Conservation (phyloP, 176 grass and related monocot species). For the Bromus sterilis region DNA sequence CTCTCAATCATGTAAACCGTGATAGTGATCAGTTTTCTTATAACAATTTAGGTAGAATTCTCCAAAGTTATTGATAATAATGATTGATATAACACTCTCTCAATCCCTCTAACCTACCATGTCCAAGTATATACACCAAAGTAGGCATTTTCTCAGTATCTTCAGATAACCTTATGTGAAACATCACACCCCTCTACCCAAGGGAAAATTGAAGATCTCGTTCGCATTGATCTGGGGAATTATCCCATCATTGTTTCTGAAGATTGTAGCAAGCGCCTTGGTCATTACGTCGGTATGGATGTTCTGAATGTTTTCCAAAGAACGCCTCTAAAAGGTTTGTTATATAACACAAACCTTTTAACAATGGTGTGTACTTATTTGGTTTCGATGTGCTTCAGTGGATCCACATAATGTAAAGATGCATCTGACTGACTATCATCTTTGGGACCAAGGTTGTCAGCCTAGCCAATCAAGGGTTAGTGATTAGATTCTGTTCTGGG, state of each 20-base stretch:
- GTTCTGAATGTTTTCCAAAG: conserved; percentile 70
- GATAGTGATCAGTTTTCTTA: not conserved
- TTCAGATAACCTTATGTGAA: not conserved
- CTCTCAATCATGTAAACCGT: not conserved
- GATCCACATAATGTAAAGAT: conserved; percentile 53
- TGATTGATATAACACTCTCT: too few relatives aligned
- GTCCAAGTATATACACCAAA: not conserved
- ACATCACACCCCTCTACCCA: conserved; percentile 13
- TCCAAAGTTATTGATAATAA: too few relatives aligned
- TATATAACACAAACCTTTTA: too few relatives aligned
- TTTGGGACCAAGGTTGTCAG: conserved; percentile 62
- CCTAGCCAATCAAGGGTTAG: conserved; percentile 45
- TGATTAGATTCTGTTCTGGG: not conserved
- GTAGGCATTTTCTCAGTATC: not conserved
- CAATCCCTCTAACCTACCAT: too few relatives aligned
- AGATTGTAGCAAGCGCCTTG: conserved; percentile 56
- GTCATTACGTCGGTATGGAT: conserved; percentile 62
- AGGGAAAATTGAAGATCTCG: conserved; percentile 69
- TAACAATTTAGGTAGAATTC: not conserved
- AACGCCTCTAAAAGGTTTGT: too few relatives aligned
- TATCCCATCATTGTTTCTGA: conserved; percentile 45
- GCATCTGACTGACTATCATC: conserved; percentile 37
- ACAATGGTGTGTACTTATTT: too few relatives aligned
- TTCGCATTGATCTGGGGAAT: conserved; percentile 43
- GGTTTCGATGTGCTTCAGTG: conserved; percentile 50